These are phyloP conservation scores for Vigna reflexopilosa DNA, from an alignment of 306 rosid species.

Conservation along the genomic window DNA sequence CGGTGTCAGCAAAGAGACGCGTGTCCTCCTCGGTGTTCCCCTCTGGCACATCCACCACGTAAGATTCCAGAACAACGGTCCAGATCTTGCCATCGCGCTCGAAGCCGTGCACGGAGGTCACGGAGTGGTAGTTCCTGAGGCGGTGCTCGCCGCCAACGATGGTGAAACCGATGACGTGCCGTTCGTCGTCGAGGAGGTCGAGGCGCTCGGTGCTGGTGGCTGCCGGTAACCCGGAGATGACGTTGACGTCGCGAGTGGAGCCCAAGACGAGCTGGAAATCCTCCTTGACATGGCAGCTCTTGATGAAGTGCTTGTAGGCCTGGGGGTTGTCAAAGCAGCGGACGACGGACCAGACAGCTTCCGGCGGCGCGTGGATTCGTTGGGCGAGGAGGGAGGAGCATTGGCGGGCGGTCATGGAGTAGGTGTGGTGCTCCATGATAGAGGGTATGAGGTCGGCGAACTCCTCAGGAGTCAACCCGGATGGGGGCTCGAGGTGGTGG, in stretches of 20 bases:
- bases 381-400: conserved; percentile 85
- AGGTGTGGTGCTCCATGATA: conserved; percentile 65
- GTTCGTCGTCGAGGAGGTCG: conserved; percentile 71
- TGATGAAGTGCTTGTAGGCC: conserved; percentile 87
- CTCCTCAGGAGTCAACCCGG: conserved; percentile 59
- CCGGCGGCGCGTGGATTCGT: conserved; percentile 67
- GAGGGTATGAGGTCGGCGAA: conserved; percentile 50
- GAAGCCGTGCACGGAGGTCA: conserved; percentile 71
- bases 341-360: conserved; percentile 66
- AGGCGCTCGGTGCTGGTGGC: conserved; percentile 82
- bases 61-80: conserved; percentile 81
- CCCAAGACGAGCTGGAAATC: conserved; percentile 60
- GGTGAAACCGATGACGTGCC: conserved; percentile 72
- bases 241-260: conserved; percentile 77
- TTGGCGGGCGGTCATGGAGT: conserved; percentile 55
- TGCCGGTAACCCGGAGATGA: conserved; percentile 86
- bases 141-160: conserved; percentile 85
- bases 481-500: conserved; percentile 46
- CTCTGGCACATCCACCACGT: conserved; percentile 80
- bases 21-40: conserved; percentile 93
- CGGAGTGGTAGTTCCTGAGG: conserved; percentile 70
- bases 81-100: conserved; percentile 72
- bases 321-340: conserved; percentile 84
- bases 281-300: conserved; percentile 65
- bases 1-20: conserved; percentile 79